Base-by-base conservation (phyloP, 1,139 yeast species). In the Entelexis sorbosivorans region DNA sequence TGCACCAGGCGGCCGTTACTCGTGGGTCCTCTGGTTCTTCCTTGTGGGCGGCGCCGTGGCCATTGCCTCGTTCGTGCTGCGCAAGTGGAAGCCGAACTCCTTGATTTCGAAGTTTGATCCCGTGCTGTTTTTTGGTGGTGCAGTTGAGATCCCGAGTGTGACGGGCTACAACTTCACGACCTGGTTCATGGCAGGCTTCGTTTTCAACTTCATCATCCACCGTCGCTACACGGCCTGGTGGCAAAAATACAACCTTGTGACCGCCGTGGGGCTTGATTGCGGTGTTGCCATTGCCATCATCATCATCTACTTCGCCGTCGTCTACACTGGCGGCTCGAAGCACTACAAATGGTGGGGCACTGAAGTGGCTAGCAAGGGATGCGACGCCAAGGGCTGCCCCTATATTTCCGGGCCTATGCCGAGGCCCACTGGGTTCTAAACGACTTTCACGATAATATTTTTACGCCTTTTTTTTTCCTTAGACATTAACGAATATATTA, bases 391-490 rank as follows among this genome's bases (percentile, higher is more conserved):
- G 22, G 56, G 56, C 10, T 53, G 56, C 24, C 47, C 55, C 5
- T 33, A 52, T 36, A n/a, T 26, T 8, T 19, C 22, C 13, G 56
- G 56, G 11, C 39, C 42, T 6, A 48, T 52, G 24, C 44, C 49
- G 17, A 60, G 10, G 59, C 70, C 3, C 59, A 84, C 0, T 73
- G 79, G 58, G 65, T 87, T 5, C 64, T 84, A 2, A 73, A n/a
- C 17, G 31, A 28, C 13, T 11, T 28, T 28, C 13, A 28, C 31
- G 31, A 28, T 13, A 28, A 28, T 28, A 7, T 26, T 26, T 8
- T 26, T 7, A 26, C 3, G 28, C 28, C 7, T 8, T 2, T 10
- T 26, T 7, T 26, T 7, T n/a, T n/a, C n/a, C 7, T 4, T 10
- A 28, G 24, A 22, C 6, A 22, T 22, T 22, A 22, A 22, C 24